A percentile compares a stretch with the other conserved stretches of the same genome.
These are phyloP conservation scores for Angomonas ambiguus DNA, from an alignment of 208 protist species.

Conservation along the genomic window DNA sequence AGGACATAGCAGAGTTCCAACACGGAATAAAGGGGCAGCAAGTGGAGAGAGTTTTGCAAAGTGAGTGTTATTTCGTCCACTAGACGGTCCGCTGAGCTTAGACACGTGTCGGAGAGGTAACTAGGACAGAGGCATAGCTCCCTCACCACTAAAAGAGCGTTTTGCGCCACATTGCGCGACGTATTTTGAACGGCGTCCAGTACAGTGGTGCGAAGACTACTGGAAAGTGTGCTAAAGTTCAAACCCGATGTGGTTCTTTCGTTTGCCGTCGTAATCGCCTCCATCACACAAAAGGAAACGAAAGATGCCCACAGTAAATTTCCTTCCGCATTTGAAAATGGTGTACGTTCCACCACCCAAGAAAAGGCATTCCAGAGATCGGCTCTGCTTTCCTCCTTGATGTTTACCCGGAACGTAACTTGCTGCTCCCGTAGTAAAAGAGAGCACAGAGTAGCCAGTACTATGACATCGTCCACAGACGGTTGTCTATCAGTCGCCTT, in stretches of 20 bases:
- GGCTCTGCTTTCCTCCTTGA: background rate
- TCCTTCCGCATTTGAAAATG: background rate
- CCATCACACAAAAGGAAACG: background rate
- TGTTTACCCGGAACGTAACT: background rate
- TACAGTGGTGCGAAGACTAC: too few relatives aligned
- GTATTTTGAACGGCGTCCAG: background rate
- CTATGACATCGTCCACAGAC: background rate
- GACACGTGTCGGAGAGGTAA: background rate
- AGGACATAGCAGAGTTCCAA: background rate
- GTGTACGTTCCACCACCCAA: background rate
- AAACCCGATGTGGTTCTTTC: too few relatives aligned
- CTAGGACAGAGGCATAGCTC: background rate
- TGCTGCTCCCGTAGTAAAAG: background rate
- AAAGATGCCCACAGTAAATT: background rate
- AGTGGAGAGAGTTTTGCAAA: background rate
- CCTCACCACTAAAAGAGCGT: background rate
- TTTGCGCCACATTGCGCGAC: background rate
- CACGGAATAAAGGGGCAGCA: background rate
- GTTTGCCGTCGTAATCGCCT: too few relatives aligned
- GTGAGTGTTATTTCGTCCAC: background rate
- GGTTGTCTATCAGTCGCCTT: background rate
- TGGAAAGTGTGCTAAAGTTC: too few relatives aligned
- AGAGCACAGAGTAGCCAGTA: background rate
- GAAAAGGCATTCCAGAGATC: background rate
- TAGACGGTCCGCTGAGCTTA: background rate